Percentiles rank a stretch among this genome's conserved stretches.
These are phyloP conservation scores for Bipolaris gigantea DNA, from an alignment of 2,329 filamentous ascomycete genomes.

Conservation along the genomic window DNA sequence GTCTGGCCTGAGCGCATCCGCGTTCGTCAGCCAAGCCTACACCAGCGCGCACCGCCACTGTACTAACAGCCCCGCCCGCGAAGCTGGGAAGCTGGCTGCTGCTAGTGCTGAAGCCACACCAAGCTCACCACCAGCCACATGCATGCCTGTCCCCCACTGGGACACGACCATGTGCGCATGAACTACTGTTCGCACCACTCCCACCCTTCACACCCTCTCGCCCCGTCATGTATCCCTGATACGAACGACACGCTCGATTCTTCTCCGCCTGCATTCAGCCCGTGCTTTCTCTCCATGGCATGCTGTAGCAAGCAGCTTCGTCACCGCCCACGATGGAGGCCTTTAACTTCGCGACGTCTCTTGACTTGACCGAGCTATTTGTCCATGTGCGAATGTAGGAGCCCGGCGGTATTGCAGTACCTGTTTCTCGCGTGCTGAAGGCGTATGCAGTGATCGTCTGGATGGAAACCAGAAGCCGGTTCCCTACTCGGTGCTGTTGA, in stretches of 20 bases:
- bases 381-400: constrained; percentile 65
- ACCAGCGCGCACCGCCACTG: constrained; percentile 20
- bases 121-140: neutral
- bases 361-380: constrained; percentile 71
- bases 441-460: constrained; percentile 63
- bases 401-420: neutral
- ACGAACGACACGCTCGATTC: neutral
- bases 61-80: constrained; percentile 6
- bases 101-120: neutral
- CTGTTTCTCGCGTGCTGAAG: constrained; percentile 21
- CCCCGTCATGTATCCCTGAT: constrained; percentile 4
- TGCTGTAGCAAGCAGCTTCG: constrained; percentile 25
- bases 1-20: constrained; percentile 17
- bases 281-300: constrained; percentile 26
- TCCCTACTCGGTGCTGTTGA: constrained; percentile 75
- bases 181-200: constrained; percentile 1
- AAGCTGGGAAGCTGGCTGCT: neutral
- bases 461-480: constrained; percentile 77
- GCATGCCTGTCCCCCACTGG: constrained; percentile 8
- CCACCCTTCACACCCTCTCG: neutral
- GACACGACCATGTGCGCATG: neutral
- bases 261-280: neutral
- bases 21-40: constrained; percentile 25
- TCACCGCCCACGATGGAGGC: constrained; percentile 70
- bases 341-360: constrained; percentile 92